Evolutionary conservation across 2,329 filamentous ascomycete genomes (phyloP).

Genomic region (Westerdykella sp.): DNA sequence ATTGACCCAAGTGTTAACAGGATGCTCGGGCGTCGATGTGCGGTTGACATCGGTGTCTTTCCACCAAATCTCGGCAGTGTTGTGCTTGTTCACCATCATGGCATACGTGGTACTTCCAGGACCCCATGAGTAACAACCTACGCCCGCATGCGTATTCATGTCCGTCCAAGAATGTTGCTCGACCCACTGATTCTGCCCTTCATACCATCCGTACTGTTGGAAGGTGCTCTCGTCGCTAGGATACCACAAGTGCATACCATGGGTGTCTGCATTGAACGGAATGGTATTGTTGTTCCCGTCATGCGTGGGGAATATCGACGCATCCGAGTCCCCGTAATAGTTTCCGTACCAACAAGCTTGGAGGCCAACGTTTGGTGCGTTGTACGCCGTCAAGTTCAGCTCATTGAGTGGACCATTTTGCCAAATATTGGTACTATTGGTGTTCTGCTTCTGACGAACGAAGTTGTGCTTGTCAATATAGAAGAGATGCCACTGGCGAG

Average conservation of each 20-base stretch:
- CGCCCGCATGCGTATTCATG: slow-evolving; percentile 41
- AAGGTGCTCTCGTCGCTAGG: slow-evolving; percentile 37
- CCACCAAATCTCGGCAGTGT: slow-evolving; percentile 41
- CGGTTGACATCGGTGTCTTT: slow-evolving; percentile 38
- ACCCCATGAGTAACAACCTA: slow-evolving; percentile 42
- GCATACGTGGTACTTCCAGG: slow-evolving; percentile 36
- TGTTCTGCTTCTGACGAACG: slow-evolving; percentile 36
- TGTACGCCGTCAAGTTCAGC: slow-evolving; percentile 77
- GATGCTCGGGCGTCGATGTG: slow-evolving; percentile 26
- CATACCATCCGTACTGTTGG: slow-evolving; percentile 39
- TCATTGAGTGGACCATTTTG: slow-evolving; percentile 48
- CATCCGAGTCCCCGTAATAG: slow-evolving; percentile 38
- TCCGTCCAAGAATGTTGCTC: slow-evolving; percentile 33
- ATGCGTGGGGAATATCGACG: slow-evolving; percentile 32
- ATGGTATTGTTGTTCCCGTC: slow-evolving; percentile 20
- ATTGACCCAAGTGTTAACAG: slow-evolving; percentile 38
- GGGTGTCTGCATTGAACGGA: slow-evolving; percentile 19
- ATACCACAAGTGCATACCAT: slow-evolving; percentile 44
- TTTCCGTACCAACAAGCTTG: slow-evolving; percentile 77
- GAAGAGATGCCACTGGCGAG: slow-evolving; percentile 35
- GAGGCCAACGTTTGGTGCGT: slow-evolving; percentile 81
- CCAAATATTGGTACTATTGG: slow-evolving; percentile 38
- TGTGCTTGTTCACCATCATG: slow-evolving; percentile 39
- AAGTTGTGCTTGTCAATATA: slow-evolving; percentile 38
- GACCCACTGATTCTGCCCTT: slow-evolving; percentile 34